Percentiles rank a stretch among this genome's conserved stretches.
These are phyloP conservation scores for Inga oerstediana DNA, from an alignment of 306 rosid genomes.

Conservation along the genomic window DNA sequence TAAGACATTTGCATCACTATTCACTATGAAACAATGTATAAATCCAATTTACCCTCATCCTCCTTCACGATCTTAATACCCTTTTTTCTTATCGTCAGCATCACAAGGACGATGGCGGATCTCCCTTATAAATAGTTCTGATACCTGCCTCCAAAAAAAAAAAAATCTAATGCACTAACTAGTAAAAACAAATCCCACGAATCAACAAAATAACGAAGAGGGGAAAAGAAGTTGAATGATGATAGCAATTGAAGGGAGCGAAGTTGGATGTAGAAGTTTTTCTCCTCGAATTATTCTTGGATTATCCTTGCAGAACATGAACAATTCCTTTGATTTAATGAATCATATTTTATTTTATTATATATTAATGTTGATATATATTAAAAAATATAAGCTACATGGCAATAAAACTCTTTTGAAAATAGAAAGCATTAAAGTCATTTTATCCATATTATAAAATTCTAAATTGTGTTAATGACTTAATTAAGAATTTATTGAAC, in stretches of 20 bases:
- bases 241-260: neutral
- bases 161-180: conserved; percentile 87
- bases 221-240: neutral
- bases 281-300: too few species aligned
- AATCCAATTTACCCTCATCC: conserved; percentile 78
- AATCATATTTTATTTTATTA: too few species aligned
- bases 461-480: too few species aligned
- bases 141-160: conserved; percentile 85
- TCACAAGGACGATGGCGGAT: conserved; percentile 77
- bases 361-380: too few species aligned
- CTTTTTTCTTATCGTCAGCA: conserved; percentile 71
- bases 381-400: too few species aligned
- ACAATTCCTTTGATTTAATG: too few species aligned
- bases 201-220: conserved; percentile 39
- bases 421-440: too few species aligned
- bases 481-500: too few species aligned
- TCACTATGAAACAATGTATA: conserved; percentile 71
- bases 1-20: too few species aligned
- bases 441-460: too few species aligned
- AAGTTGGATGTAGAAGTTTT: neutral
- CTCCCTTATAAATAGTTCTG: conserved; percentile 82
- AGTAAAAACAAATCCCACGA: conserved; percentile 45
- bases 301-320: too few species aligned
- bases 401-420: too few species aligned
- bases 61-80: conserved; percentile 72